Conservation (phyloP, 2,329 filamentous ascomycete genomes). For the Cordyceps fumosorosea region DNA sequence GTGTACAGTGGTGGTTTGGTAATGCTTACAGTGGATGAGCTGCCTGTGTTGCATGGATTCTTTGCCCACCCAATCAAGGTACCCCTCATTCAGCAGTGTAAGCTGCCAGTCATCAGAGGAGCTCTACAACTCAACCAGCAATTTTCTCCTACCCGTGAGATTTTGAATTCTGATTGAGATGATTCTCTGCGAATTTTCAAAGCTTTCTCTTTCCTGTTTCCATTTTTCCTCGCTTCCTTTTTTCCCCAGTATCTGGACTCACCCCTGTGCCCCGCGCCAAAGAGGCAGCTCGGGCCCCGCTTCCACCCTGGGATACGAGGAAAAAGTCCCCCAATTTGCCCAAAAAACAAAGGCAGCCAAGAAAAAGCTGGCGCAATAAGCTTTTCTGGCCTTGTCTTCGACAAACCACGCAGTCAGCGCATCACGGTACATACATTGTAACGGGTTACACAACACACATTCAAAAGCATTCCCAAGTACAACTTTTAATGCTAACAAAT, state of each 20-base stretch:
- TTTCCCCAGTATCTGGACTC: neutral
- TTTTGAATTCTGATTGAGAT: no score
- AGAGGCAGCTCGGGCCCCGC: slow-evolving; percentile 11
- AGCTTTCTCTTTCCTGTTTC: neutral
- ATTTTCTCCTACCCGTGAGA: no score
- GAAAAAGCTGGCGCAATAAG: neutral
- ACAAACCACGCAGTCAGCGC: neutral
- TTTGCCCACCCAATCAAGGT: neutral
- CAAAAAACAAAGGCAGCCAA: neutral
- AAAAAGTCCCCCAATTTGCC: no score
- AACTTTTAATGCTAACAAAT: neutral
- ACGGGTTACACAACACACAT: neutral
- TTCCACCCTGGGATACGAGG: neutral
- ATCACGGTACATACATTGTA: neutral
- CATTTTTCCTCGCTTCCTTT: neutral
- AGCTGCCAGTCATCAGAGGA: neutral
- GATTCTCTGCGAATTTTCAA: no score
- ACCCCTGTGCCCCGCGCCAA: slow-evolving; percentile 1
- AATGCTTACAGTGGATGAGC: neutral
- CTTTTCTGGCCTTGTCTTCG: neutral
- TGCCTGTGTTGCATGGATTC: neutral
- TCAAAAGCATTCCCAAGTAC: neutral
- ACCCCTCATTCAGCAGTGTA: neutral
- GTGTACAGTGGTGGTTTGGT: neutral
- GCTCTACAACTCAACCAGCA: neutral